A percentile compares a stretch with the other conserved stretches of the same genome.
Conservation (phyloP, 345 rosid species). For the Syzygium jambos region DNA sequence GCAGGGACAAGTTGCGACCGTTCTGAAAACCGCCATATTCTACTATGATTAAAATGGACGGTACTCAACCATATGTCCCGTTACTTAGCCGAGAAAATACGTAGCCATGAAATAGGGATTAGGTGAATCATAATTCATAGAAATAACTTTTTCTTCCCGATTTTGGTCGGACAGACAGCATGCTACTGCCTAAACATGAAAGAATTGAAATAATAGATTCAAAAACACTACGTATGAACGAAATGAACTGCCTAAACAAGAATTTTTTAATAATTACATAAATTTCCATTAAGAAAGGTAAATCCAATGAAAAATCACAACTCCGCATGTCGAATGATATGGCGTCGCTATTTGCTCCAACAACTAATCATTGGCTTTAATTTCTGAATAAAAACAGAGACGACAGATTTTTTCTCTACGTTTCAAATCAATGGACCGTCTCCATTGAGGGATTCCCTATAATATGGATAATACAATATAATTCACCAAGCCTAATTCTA, state of each 20-base stretch:
- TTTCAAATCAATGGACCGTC: background rate
- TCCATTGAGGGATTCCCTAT: background rate
- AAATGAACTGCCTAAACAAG: background rate
- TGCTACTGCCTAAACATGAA: background rate
- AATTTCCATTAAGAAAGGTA: background rate
- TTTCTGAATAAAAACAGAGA: background rate
- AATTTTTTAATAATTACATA: background rate
- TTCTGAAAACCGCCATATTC: background rate
- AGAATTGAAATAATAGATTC: background rate
- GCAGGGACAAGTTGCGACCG: background rate
- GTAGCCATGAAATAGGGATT: background rate
- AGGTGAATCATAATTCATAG: rapidly evolving
- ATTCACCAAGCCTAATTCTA: background rate
- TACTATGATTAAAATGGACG: background rate
- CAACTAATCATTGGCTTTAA: background rate
- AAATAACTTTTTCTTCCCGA: background rate
- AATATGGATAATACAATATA: background rate
- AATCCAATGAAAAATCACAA: background rate
- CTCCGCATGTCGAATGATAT: background rate
- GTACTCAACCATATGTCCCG: background rate
- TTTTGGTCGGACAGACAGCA: background rate
- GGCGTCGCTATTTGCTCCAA: background rate
- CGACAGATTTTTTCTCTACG: background rate
- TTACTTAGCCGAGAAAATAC: background rate
- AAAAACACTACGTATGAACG: background rate